phyloP scores from a whole-genome alignment of 495 filamentous ascomycete genomes.

The Opeltia flavorubescens region DNA sequence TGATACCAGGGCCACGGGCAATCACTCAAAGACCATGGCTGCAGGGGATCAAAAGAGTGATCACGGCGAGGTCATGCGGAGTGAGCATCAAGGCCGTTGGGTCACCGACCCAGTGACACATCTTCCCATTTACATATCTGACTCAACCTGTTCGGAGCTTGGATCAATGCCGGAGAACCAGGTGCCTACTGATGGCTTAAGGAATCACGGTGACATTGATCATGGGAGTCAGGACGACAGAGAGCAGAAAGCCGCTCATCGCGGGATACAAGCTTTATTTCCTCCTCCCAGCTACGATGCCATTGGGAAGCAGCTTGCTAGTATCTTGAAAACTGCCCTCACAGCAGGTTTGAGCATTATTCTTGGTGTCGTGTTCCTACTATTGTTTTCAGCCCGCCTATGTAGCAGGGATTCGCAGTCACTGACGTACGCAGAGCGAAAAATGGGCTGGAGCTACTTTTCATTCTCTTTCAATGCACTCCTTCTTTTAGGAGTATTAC shows the following conservation, averaged over 20 bases:
- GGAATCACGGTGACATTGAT: conserved; percentile 28
- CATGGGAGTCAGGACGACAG: conserved; percentile 31
- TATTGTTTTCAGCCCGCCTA: conserved; percentile 6
- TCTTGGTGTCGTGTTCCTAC: conserved; percentile 15
- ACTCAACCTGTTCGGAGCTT: conserved; percentile 46
- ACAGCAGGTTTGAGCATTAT: conserved; percentile 26
- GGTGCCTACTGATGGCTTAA: conserved; percentile 30
- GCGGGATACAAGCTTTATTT: conserved; percentile 42
- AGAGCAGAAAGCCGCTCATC: conserved; percentile 32
- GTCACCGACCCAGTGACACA: conserved; percentile 66
- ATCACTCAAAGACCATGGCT: conserved; percentile 41
- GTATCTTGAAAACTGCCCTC: conserved; percentile 31
- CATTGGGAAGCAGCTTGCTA: conserved; percentile 31
- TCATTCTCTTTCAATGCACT: conserved; percentile 14
- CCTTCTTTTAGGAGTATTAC: conserved; percentile 14
- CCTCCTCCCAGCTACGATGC: conserved; percentile 44
- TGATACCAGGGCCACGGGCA: conserved; percentile 24
- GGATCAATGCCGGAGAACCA: conserved; percentile 39
- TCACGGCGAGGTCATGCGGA: conserved; percentile 39
- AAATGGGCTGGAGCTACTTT: conserved; percentile 11
- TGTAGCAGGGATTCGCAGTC: conserved; percentile 2
- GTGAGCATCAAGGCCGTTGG: conserved; percentile 39
- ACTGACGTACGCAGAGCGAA: neutral
- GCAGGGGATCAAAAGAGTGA: conserved; percentile 49
- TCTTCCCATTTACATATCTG: conserved; percentile 48